Base-by-base conservation (phyloP, 2,329 filamentous ascomycete species). In the Nectriaceae sp. region DNA sequence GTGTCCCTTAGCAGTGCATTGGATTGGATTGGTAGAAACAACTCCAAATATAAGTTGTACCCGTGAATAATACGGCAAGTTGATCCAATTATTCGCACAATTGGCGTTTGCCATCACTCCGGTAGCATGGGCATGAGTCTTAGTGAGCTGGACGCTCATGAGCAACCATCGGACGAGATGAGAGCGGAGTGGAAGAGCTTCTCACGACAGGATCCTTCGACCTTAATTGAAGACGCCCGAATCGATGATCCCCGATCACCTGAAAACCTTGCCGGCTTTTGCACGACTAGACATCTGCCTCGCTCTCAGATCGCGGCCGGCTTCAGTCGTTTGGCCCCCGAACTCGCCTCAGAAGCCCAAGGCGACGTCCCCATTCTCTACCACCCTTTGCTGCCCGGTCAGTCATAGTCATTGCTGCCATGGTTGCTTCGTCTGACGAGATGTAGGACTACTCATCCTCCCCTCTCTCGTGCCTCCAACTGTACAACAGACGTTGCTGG, bases 101-200 rank as follows among this genome's bases (percentile, higher is more conserved):
- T n/a, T n/a, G n/a, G n/a, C n/a, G n/a, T n/a, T n/a, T n/a, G n/a
- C n/a, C n/a, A n/a, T n/a, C n/a, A n/a, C n/a, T n/a, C n/a, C n/a
- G n/a, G n/a, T n/a, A n/a, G n/a, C 53, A 38, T 69, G 65, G 49
- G 59, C 6, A 41, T 52, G 36, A 57, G 53, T n/a, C 61, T 65
- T 38, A 49, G 55, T 6, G 74, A 77, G 18, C 74, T 92, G 3
- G 88, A 96, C 69, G 86, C 91, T 21, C 83, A 93, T 66, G 84
- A 90, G 67, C 84, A 85, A 59, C 89, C 91, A 2, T 89, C 91
- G 3, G 82, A 85, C 11, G 69, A 75, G 42, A 75, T 97, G 56
- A 84, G 85, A 52, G 73, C 79, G 39, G 73, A 84, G 45, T 97
- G 90, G 81, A 96, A 96, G 68, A 73, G 72, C 36, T 90, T 87